Evolutionary conservation across 805 yeast genomes (phyloP), one percentile per base, ranked within the genome.

Genomic region (Lipomyces chichibuensis): DNA sequence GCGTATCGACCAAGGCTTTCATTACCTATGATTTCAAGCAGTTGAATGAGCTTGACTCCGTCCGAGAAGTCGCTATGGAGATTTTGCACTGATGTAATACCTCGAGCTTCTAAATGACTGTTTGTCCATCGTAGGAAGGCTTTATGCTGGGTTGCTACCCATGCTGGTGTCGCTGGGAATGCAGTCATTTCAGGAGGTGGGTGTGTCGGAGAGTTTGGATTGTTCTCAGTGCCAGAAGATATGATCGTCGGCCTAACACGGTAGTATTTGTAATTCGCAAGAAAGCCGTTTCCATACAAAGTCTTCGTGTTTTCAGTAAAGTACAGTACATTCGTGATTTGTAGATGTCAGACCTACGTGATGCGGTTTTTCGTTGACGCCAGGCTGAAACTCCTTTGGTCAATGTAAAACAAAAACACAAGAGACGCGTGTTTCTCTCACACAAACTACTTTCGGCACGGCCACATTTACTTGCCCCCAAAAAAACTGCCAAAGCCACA

Each of bases 71-170:
- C 81, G 2, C 49, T 63, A 8, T 62, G 66, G 27, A 79, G 66
- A 39, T 75, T 73, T 14, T 57, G 23, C 39, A 79, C 64, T 5
- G 77, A 76, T 14, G 65, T 62, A 2, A 74, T 66, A 29, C 71
- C 72, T 29, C 69, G 62, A 7, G 75, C 39, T 57, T 76, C 78
- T 2, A 77, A 65, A 58, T 78, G 74, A 29, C 79, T 75, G 71
- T 79, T 79, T 25, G 78, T 77, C 81, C 81, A 79, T 49, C 81
- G 74, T 57, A 77, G 39, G 57, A 79, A 79, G 13, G 80, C 80
- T 67, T 76, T 77, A 66, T 77, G 78, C 70, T 79, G 81, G 9
- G 80, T 76, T 17, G 77, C 78, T 20, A 79, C 75, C 81, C 81
- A 79, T 20, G 71, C 76, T 1, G 80, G 77, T 85, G 69, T 60